These are phyloP conservation scores for Pyrenophora teres DNA, from an alignment of 2,329 filamentous ascomycete genomes.

Conservation along the genomic window DNA sequence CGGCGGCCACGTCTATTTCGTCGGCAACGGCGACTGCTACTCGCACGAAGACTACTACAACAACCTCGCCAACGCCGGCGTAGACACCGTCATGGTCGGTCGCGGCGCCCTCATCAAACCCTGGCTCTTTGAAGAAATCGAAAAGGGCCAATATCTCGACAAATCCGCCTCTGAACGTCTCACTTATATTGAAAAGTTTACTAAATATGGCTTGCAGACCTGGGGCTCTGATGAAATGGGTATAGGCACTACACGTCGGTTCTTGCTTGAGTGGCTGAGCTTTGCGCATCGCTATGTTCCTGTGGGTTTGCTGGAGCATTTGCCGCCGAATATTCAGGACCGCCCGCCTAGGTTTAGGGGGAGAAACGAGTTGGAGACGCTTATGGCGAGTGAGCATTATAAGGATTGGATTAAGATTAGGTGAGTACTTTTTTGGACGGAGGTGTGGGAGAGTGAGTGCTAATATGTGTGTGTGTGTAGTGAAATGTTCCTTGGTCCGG, in stretches of 20 bases:
- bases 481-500: constrained; percentile 96
- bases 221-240: constrained; percentile 97
- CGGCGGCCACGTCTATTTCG: constrained; percentile 78
- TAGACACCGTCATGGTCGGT: constrained; percentile 97
- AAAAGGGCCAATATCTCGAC: constrained; percentile 89
- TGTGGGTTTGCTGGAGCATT: constrained; percentile 81
- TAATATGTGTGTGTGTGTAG: constrained; percentile 53
- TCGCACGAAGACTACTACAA: constrained; percentile 86
- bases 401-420: constrained; percentile 99
- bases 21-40: constrained; percentile 96
- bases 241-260: constrained; percentile 85
- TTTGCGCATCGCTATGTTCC: constrained; percentile 93
- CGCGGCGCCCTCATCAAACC: constrained; percentile 95
- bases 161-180: constrained; percentile 90
- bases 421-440: constrained; percentile 55
- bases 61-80: constrained; percentile 74
- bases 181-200: constrained; percentile 84
- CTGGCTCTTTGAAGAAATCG: constrained; percentile 98
- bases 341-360: constrained; percentile 82
- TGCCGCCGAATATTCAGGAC: constrained; percentile 89
- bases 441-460: background rate
- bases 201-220: constrained; percentile 84
- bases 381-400: constrained; percentile 88
- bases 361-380: constrained; percentile 88
- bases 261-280: constrained; percentile 93